Conservation (phyloP, 495 filamentous ascomycete genomes). For the Bacidia rubella region DNA sequence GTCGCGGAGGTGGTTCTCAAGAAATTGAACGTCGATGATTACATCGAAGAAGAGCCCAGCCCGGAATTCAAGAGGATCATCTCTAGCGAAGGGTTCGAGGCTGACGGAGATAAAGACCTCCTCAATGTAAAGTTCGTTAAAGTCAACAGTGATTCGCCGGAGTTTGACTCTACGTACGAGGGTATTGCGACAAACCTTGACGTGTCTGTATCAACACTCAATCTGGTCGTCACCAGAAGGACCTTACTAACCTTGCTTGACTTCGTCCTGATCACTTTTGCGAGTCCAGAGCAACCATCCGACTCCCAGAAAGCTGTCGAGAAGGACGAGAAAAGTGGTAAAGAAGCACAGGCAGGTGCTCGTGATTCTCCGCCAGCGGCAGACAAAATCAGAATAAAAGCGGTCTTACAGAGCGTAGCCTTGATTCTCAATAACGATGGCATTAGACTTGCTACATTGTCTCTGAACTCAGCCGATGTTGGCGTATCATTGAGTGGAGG, state of each 20-base stretch:
- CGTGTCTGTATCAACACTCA: constrained; percentile 86
- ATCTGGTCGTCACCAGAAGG: constrained; percentile 82
- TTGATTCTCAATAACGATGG: constrained; percentile 98
- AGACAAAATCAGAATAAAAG: constrained; percentile 70
- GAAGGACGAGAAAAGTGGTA: constrained; percentile 25
- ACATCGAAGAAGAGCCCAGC: constrained; percentile 75
- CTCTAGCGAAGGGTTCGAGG: constrained; percentile 65
- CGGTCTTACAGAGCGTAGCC: constrained; percentile 81
- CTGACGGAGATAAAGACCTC: constrained; percentile 64
- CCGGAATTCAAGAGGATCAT: constrained; percentile 95
- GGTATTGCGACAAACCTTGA: constrained; percentile 88
- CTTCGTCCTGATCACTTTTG: constrained; percentile 90
- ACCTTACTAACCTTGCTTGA: constrained; percentile 91
- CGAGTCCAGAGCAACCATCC: constrained; percentile 46
- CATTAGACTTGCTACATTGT: constrained; percentile 82
- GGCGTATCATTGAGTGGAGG: constrained; percentile 76
- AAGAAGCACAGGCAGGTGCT: constrained; percentile 18
- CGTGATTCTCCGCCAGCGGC: constrained; percentile 19
- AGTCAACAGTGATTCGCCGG: constrained; percentile 82
- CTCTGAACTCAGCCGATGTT: constrained; percentile 80
- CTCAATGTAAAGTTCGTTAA: constrained; percentile 78
- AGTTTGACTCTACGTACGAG: constrained; percentile 82
- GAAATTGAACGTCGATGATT: constrained; percentile 83
- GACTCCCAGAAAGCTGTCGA: constrained; percentile 34
- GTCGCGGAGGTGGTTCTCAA: constrained; percentile 76